A percentile compares a stretch with the other conserved stretches of the same genome.
Evolutionary conservation across 345 rosid species (phyloP).

Genomic region (Erucastrum elatum): DNA sequence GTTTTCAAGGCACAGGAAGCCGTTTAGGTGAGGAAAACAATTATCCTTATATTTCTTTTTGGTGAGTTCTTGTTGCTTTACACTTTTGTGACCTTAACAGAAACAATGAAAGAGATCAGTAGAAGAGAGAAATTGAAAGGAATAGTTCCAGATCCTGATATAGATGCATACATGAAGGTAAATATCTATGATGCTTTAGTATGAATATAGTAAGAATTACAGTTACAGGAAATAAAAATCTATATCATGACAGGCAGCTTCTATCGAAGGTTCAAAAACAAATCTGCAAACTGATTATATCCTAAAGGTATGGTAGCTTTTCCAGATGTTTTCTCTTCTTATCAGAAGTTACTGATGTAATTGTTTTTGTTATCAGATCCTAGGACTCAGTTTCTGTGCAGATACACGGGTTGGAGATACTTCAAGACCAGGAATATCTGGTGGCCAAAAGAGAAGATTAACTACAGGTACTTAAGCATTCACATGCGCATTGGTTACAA

Average conservation of each 20-base stretch:
- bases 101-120: constrained; percentile 29
- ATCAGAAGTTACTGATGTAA: not conserved
- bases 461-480: constrained; percentile 40
- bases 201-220: not conserved
- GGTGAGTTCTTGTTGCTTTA: not conserved
- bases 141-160: constrained; percentile 35
- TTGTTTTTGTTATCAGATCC: constrained; percentile 34
- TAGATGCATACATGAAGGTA: constrained; percentile 42
- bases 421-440: constrained; percentile 48
- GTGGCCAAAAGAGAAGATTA: constrained; percentile 50
- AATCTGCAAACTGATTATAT: constrained; percentile 49
- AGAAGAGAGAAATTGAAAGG: constrained; percentile 29
- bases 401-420: constrained; percentile 41
- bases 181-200: not conserved
- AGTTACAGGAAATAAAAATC: not conserved
- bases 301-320: constrained; percentile 38
- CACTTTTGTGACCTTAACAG: not conserved
- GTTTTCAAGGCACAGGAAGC: constrained; percentile 65
- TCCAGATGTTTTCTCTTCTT: not conserved
- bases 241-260: constrained; percentile 36
- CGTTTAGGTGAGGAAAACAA: constrained; percentile 5
- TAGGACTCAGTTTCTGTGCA: constrained; percentile 49
- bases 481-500: not conserved
- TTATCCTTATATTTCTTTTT: not conserved
- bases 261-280: constrained; percentile 35